Evolutionary conservation across 1,284 basidiomycete species (phyloP).

Genomic region (Peniophora sp.): DNA sequence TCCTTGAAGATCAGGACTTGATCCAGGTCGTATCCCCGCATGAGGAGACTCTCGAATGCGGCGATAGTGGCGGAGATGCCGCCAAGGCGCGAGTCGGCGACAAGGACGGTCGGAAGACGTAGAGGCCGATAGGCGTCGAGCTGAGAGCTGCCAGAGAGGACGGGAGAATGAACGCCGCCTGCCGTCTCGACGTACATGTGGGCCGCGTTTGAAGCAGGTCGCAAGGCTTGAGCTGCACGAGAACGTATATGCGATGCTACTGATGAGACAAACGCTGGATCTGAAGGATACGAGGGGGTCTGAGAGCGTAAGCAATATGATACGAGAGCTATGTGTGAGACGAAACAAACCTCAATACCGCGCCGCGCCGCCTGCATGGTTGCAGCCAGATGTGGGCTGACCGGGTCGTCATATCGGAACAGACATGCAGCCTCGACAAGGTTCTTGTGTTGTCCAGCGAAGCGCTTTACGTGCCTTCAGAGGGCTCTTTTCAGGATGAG

Average conservation of each 20-base stretch:
- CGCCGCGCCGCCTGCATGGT: constrained; percentile 42
- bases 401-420: constrained; percentile 81
- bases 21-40: constrained; percentile 90
- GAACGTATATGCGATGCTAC: constrained; percentile 55
- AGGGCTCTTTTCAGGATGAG: neutral
- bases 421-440: constrained; percentile 66
- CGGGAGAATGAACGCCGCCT: constrained; percentile 92
- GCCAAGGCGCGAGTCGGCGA: constrained; percentile 86
- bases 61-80: constrained; percentile 94
- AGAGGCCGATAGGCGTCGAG: constrained; percentile 78
- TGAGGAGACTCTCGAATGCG: constrained; percentile 82
- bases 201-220: constrained; percentile 19
- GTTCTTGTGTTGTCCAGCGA: constrained; percentile 34
- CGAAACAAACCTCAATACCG: constrained; percentile 15
- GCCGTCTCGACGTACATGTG: constrained; percentile 91
- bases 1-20: constrained; percentile 86
- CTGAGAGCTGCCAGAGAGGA: constrained; percentile 82
- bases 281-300: constrained; percentile 37
- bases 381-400: constrained; percentile 90
- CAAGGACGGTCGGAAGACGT: constrained; percentile 80
- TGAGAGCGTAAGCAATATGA: neutral
- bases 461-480: constrained; percentile 62
- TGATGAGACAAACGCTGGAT: constrained; percentile 63
- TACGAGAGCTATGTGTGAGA: neutral
- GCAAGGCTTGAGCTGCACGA: constrained; percentile 29